These are phyloP conservation scores for Jimgerdemannia flammicorona DNA, from an alignment of 192 early-diverging fungal genomes.

Conservation along the genomic window DNA sequence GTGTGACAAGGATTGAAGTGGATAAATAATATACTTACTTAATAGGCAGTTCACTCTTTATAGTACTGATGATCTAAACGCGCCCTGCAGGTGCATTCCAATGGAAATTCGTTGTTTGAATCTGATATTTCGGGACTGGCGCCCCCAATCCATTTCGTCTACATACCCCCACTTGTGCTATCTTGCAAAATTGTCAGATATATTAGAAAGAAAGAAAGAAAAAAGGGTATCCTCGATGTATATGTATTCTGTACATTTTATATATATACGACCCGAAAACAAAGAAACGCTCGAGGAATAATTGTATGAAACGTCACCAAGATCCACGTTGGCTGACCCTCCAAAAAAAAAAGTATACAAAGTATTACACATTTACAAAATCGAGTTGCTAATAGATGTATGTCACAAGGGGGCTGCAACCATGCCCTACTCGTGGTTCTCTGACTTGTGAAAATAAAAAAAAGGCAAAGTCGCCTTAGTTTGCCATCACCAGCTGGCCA, in stretches of 20 bases:
- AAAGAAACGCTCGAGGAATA: not conserved
- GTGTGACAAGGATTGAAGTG: too few relatives aligned
- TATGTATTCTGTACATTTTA: conserved; percentile 1
- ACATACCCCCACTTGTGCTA: too few relatives aligned
- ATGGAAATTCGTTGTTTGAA: too few relatives aligned
- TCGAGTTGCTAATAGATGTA: not conserved
- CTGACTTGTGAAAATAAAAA: not conserved
- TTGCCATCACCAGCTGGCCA: not conserved
- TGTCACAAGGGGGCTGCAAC: not conserved
- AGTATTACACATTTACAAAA: not conserved
- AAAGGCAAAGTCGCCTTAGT: not conserved
- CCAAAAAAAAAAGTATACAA: not conserved
- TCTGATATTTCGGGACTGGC: too few relatives aligned
- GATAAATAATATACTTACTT: too few relatives aligned
- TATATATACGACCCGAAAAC: not conserved
- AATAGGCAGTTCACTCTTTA: too few relatives aligned
- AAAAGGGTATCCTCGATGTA: not conserved
- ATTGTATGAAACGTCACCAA: not conserved
- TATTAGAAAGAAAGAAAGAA: not conserved
- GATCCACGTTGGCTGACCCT: too few relatives aligned
- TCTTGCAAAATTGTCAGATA: too few relatives aligned
- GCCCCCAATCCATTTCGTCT: too few relatives aligned
- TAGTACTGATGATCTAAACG: too few relatives aligned
- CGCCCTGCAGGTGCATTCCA: too few relatives aligned
- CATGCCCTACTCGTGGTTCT: not conserved